phyloP scores from a whole-genome alignment of 2,329 filamentous ascomycete genomes.

The Metarhizium anisopliae region DNA sequence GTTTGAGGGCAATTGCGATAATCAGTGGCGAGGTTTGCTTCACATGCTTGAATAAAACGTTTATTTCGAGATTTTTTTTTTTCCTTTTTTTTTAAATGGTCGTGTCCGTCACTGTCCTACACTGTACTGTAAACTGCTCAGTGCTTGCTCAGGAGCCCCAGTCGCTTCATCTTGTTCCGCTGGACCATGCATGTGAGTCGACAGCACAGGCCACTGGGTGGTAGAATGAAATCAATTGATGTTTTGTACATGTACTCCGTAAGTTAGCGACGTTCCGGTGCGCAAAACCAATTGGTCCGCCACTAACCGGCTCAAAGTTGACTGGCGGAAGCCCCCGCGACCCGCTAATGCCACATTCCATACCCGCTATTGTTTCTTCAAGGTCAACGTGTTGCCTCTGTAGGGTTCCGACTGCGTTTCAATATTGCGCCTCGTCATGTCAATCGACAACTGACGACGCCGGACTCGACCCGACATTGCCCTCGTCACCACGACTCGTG shows the following conservation, averaged over 20 bases:
- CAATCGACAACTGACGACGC: neutral
- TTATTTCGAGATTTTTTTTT: too few relatives aligned
- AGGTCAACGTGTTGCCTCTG: neutral
- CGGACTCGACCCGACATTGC: conserved; percentile 5
- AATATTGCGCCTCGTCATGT: conserved; percentile 1
- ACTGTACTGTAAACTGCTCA: too few relatives aligned
- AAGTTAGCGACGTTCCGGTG: neutral
- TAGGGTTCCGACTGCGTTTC: neutral
- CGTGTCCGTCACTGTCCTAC: too few relatives aligned
- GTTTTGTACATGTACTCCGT: too few relatives aligned
- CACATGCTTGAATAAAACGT: too few relatives aligned
- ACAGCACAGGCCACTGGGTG: neutral
- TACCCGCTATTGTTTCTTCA: neutral
- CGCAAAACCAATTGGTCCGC: neutral
- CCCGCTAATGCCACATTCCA: conserved; percentile 3
- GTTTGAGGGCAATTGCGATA: too few relatives aligned
- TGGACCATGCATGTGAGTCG: too few relatives aligned
- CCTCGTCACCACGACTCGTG: conserved; percentile 8
- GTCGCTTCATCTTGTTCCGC: too few relatives aligned
- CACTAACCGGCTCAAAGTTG: neutral
- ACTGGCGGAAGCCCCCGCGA: neutral
- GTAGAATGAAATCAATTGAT: too few relatives aligned
- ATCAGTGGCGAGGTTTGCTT: too few relatives aligned
- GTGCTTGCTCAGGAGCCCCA: too few relatives aligned
- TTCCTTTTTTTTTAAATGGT: too few relatives aligned